Percentiles rank a stretch among this genome's conserved stretches.
Conservation (phyloP, 2,329 filamentous ascomycete species). For the Exophiala calicioides region DNA sequence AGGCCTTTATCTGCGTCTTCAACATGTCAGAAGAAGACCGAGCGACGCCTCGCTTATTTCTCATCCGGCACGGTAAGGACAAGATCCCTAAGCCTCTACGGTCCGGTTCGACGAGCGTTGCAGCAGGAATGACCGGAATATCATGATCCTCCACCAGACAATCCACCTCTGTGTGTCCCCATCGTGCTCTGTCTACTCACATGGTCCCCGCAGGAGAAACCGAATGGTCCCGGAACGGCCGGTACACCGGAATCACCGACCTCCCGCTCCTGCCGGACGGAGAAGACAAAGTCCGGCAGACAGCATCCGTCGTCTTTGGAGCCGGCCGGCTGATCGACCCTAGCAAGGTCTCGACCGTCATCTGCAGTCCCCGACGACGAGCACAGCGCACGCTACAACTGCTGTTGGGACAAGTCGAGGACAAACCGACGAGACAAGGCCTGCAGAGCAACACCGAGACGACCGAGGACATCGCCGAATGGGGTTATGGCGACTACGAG, state of each 20-base stretch:
- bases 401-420: conserved; percentile 17
- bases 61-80: conserved; percentile 31
- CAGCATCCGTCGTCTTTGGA: conserved; percentile 52
- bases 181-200: too few relatives aligned
- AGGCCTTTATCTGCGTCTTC: neutral
- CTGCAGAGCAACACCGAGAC: conserved; percentile 24
- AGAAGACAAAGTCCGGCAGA: conserved; percentile 47
- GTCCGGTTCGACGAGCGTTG: too few relatives aligned
- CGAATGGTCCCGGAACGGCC: conserved; percentile 51
- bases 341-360: conserved; percentile 48
- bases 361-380: conserved; percentile 53
- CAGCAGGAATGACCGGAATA: too few relatives aligned
- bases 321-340: conserved; percentile 55
- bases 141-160: too few relatives aligned
- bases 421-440: conserved; percentile 10
- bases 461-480: conserved; percentile 58
- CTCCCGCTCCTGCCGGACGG: conserved; percentile 46
- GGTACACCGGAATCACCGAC: conserved; percentile 50
- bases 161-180: too few relatives aligned
- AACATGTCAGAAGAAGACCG: conserved; percentile 32
- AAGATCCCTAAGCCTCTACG: neutral
- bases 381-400: conserved; percentile 53
- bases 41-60: conserved; percentile 28
- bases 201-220: conserved; percentile 50
- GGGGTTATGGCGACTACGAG: conserved; percentile 66